Evolutionary conservation across 768 basidiomycete species (phyloP), one percentile per base, ranked within the genome.

Genomic region (Tylopilus balloui): DNA sequence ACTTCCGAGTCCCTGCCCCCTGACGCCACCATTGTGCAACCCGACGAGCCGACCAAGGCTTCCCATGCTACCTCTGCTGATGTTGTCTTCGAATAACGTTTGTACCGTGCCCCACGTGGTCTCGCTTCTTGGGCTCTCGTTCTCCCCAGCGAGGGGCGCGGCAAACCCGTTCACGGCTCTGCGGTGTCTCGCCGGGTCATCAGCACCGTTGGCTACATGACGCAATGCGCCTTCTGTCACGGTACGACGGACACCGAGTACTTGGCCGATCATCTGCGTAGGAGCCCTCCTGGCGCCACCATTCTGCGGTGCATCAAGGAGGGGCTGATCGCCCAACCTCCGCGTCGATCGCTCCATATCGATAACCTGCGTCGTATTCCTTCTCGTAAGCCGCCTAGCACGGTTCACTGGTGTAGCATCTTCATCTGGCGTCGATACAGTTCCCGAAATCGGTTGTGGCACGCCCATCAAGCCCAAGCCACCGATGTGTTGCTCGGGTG

Each of bases 41-140:
- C 68, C 66, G 15, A 67, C 25, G 19, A 69, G 61, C 29, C 54
- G 17, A 1, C 66, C 63, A 17, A 69, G 61, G 20, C 67, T 66
- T 40, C 47, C 32, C 56, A 68, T 56, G 20, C 64, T 64, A 12
- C 54, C 57, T 21, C 52, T 61, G 29, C 51, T 52, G 36, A 57
- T 32, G 44, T 53, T 57, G 35, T 43, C 44, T 29, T 35, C 20
- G 55, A 65, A 57, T 14, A 55, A 45, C 3, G 69, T 60, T 6
- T 54, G 60, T 2, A 68, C 58, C n/a, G 68, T 69, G 32, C 68
- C 68, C 68, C 68, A 69, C 2, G 68, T 69, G 15, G 68, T 67
- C 50, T 63, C 66, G 50, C 66, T 69, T 45, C 66, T 55, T 10
- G 66, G 67, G 9, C 65, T 69, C 20, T 63, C 65, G 41, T 51